Percentiles rank a stretch among this genome's conserved stretches.
phyloP scores from a whole-genome alignment of 164 flowering plant species.

The Magnolia sinica region DNA sequence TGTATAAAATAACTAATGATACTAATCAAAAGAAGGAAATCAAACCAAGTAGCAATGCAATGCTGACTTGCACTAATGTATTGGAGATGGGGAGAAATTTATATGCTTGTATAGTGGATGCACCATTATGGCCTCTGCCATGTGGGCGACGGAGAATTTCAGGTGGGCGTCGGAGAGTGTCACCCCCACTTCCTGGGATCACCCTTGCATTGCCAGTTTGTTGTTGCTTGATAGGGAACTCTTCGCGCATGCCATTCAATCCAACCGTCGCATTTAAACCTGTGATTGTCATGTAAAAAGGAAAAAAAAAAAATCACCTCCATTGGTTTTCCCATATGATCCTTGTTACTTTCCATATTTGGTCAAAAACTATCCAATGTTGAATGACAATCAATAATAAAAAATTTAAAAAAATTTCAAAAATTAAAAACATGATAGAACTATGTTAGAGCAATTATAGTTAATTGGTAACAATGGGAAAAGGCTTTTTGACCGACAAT shows the following conservation, averaged over 20 bases:
- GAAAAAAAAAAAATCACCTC: too few relatives aligned
- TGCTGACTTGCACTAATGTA: not conserved
- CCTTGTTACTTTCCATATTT: too few relatives aligned
- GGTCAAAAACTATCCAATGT: too few relatives aligned
- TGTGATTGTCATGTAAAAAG: not conserved
- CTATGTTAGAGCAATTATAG: too few relatives aligned
- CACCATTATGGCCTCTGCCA: not conserved
- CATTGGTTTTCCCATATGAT: too few relatives aligned
- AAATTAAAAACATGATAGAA: not conserved
- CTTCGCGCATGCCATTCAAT: not conserved
- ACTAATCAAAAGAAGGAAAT: too few relatives aligned
- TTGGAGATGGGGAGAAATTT: not conserved
- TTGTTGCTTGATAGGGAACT: not conserved
- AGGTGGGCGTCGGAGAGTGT: not conserved
- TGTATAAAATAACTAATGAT: not conserved
- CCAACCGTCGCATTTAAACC: not conserved
- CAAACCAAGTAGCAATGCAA: not conserved
- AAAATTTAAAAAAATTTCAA: too few relatives aligned
- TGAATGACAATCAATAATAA: too few relatives aligned
- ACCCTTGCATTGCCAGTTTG: not conserved
- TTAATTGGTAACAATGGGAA: too few relatives aligned
- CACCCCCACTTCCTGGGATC: not conserved
- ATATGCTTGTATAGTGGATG: not conserved
- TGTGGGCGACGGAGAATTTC: too few relatives aligned
- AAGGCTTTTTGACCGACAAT: too few relatives aligned